Evolutionary conservation across 306 rosid genomes (phyloP), one percentile per base, ranked within the genome.

Genomic region (Cicer chorassanicum): DNA sequence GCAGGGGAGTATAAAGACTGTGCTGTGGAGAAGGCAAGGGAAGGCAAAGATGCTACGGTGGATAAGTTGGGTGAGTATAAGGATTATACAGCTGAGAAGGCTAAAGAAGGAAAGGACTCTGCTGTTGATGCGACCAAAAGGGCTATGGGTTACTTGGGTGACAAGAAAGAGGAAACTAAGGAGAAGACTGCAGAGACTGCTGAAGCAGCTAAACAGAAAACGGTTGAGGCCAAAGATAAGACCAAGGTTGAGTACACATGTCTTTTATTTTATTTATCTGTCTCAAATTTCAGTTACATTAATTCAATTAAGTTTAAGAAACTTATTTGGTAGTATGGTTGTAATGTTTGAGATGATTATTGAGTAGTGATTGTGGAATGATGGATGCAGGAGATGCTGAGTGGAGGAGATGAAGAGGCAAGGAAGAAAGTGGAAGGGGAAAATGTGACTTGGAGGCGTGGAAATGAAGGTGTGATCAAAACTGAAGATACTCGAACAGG

Each of bases 151-250:
- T 85, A 72, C 84, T 85, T 91, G 65, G 15, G 90, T 0, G 91
- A 83, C 0, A 88, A 86, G 87, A 86, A 79, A 70, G 97, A 90
- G 7, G 97, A 89, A 41, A 73, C 83, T 0, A 83, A 82, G 53
- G 53, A 85, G 48, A 79, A 72, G 65, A 21, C 86, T 10, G 66
- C 74, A 0, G 98, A 91, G 18, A 81, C 92, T 0, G 77, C 56
- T 0, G 85, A 77, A 44, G 64, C 70, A 6, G 78, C 78, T 2
- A 84, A 76, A 56, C 49, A 83, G 53, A 76, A 68, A 46, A n/a
- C 84, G 18, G 65, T 45, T 0, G 92, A 87, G 44, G 65, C 86
- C 0, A 84, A 79, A 68, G 93, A 89, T 2, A 68, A 49, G 51
- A 68, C 88, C 1, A 74, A 82, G 90, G 93, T 57, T 29, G 5